Evolutionary conservation across 352 stramenopile genomes (phyloP), one percentile per base, ranked within the genome.

Genomic region (Phytophthora aleatoria): DNA sequence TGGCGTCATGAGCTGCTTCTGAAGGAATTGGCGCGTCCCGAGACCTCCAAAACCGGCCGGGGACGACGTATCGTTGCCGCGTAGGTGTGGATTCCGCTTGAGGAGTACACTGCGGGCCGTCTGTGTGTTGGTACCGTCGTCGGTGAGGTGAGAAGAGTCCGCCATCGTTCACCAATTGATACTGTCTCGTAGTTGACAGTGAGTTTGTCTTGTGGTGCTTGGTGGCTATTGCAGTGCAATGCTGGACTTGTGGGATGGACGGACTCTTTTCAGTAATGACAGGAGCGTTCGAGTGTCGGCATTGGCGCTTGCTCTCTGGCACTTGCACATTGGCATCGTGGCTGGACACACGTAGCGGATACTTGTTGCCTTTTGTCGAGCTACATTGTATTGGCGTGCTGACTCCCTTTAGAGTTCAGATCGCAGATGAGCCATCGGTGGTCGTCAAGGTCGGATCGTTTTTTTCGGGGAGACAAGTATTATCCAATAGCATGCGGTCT

Each of bases 1-100:
- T 7, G 71, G 71, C 2, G 71, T 74, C 58, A 74, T 60, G 16
- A 67, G 35, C 33, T 78, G 66, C 39, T 78, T 78, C 27, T 62
- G 65, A 3, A 77, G 36, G 35, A 72, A 61, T 48, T 71, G 60
- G 20, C 70, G 61, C 2, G 67, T 73, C 13, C 67, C 62, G 4
- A 75, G 53, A 4, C 28, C 45, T 1, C 61, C 62, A 24, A 73
- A 76, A 35, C 42, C 45, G 31, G 66, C 50, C 13, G 62, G 57
- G 53, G 70, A 71, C 33, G 49, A 50, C 10, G 38, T 50, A 2
- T 52, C 26, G 33, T 27, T 52, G 30, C 11, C 44, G 12, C 57
- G 65, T 1, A 77, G 45, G 36, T 77, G 70, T 12, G 65, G 57
- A n/a, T 74, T 68, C 11, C 66, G 66, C 53, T 72, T 63, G 20